These are phyloP conservation scores for Purpureocillium takamizusanense DNA, from an alignment of 2,329 filamentous ascomycete species.

Conservation along the genomic window DNA sequence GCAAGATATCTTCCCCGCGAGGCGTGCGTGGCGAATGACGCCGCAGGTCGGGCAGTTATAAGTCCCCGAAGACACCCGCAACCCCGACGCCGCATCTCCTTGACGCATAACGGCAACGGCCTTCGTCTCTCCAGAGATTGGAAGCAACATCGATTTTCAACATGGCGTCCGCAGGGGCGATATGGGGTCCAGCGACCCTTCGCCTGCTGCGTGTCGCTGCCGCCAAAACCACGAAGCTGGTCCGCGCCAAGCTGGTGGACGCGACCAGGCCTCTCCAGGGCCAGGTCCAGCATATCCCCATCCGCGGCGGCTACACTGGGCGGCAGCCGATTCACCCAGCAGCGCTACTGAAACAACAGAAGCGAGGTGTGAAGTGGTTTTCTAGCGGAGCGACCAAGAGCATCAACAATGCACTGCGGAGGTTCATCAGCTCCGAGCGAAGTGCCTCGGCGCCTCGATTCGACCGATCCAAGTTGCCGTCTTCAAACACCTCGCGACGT, in stretches of 20 bases:
- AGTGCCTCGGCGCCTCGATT: slow-evolving; percentile 21
- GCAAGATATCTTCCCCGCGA: slow-evolving; percentile 16
- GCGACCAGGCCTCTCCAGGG: slow-evolving; percentile 34
- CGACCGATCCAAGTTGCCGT: slow-evolving; percentile 40
- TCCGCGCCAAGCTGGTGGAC: slow-evolving; percentile 39
- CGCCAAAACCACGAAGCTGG: slow-evolving; percentile 38
- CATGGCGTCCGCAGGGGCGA: slow-evolving; percentile 48
- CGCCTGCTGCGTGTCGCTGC: slow-evolving; percentile 44
- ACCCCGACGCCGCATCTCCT: no score
- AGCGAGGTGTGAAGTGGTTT: slow-evolving; percentile 33
- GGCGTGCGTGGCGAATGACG: slow-evolving; percentile 13
- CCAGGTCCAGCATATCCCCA: slow-evolving; percentile 36
- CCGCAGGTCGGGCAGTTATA: not conserved
- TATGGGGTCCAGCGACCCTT: slow-evolving; percentile 48
- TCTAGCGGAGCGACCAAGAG: slow-evolving; percentile 33
- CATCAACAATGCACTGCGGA: slow-evolving; percentile 35
- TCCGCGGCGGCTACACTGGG: slow-evolving; percentile 27
- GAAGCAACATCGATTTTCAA: slow-evolving; percentile 10
- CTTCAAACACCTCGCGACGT: slow-evolving; percentile 38
- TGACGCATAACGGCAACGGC: no score
- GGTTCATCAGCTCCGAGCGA: slow-evolving; percentile 38
- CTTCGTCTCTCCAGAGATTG: not conserved
- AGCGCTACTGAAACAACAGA: slow-evolving; percentile 41
- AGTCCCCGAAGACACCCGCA: not conserved
- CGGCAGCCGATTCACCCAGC: slow-evolving; percentile 47